phyloP scores from a whole-genome alignment of 106 monocot genomes.

The Platanthera zijinensis region DNA sequence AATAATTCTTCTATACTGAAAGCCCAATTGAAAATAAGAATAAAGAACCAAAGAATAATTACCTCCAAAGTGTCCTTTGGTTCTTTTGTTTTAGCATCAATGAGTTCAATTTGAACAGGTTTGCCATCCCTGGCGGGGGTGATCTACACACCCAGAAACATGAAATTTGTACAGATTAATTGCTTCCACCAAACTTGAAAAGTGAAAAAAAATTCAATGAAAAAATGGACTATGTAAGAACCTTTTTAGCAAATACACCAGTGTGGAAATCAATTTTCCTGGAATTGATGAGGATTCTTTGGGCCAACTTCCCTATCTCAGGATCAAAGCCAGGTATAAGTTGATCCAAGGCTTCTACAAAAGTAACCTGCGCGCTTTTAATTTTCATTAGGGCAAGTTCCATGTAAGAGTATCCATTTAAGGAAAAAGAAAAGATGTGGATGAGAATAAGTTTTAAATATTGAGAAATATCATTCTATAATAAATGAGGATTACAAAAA shows the following conservation, averaged over 20 bases:
- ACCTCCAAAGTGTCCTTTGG: constrained; percentile 73
- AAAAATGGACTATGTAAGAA: constrained; percentile 10
- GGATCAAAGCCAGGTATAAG: constrained; percentile 99
- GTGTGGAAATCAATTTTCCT: constrained; percentile 90
- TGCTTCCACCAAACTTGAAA: neutral
- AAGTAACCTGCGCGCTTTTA: constrained; percentile 58
- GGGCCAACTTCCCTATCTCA: constrained; percentile 95
- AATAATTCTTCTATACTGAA: neutral
- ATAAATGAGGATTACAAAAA: neutral
- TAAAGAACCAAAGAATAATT: neutral
- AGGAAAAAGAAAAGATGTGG: neutral
- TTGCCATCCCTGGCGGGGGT: constrained; percentile 98
- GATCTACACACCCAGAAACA: constrained; percentile 45
- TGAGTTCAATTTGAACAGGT: constrained; percentile 91
- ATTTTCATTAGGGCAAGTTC: neutral
- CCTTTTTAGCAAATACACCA: constrained; percentile 96
- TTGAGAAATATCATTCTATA: constrained; percentile 2
- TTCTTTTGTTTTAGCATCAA: constrained; percentile 96
- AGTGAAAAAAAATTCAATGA: neutral
- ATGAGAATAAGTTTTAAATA: neutral
- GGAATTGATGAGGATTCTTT: constrained; percentile 88
- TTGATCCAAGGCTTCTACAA: constrained; percentile 96
- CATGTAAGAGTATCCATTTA: neutral
- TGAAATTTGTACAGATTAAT: neutral
- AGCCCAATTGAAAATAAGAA: neutral